These are phyloP conservation scores for Leucoagaricus sp. DNA, from an alignment of 1,284 basidiomycete species.

Conservation along the genomic window DNA sequence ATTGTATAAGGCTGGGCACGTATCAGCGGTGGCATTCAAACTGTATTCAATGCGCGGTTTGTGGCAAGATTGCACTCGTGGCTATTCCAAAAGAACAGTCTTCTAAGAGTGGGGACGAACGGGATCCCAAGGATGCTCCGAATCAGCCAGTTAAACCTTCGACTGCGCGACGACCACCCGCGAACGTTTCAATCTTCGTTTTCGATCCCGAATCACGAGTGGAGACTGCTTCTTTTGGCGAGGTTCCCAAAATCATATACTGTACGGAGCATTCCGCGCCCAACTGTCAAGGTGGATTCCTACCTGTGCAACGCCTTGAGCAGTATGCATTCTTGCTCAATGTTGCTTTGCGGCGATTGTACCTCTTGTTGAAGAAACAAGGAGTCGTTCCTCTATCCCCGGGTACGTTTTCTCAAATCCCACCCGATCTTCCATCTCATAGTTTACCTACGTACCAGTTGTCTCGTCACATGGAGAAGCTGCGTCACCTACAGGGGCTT, in stretches of 20 bases:
- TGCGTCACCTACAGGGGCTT: constrained; percentile 29
- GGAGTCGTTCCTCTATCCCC: constrained; percentile 85
- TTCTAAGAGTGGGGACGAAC: constrained; percentile 38
- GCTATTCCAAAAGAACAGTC: constrained; percentile 52
- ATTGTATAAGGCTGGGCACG: constrained; percentile 91
- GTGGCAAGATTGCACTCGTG: constrained; percentile 77
- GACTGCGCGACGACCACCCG: constrained; percentile 69
- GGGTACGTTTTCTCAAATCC: constrained; percentile 44
- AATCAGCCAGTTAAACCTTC: constrained; percentile 60
- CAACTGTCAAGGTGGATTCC: constrained; percentile 78
- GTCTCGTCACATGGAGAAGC: constrained; percentile 37
- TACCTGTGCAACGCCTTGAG: constrained; percentile 91
- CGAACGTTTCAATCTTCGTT: constrained; percentile 76
- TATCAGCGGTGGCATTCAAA: constrained; percentile 96
- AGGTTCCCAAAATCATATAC: constrained; percentile 67
- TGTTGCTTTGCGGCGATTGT: constrained; percentile 91
- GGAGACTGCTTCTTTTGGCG: constrained; percentile 68
- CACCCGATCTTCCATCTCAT: constrained; percentile 12
- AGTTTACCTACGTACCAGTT: constrained; percentile 18
- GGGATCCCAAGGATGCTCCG: constrained; percentile 41
- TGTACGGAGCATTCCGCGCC: constrained; percentile 79
- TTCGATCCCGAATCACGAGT: constrained; percentile 69
- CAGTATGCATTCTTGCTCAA: constrained; percentile 98
- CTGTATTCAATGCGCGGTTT: constrained; percentile 83
- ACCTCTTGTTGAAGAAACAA: constrained; percentile 88